phyloP scores from a whole-genome alignment of 2,329 filamentous ascomycete genomes.

The Pyricularia pennisetigena region DNA sequence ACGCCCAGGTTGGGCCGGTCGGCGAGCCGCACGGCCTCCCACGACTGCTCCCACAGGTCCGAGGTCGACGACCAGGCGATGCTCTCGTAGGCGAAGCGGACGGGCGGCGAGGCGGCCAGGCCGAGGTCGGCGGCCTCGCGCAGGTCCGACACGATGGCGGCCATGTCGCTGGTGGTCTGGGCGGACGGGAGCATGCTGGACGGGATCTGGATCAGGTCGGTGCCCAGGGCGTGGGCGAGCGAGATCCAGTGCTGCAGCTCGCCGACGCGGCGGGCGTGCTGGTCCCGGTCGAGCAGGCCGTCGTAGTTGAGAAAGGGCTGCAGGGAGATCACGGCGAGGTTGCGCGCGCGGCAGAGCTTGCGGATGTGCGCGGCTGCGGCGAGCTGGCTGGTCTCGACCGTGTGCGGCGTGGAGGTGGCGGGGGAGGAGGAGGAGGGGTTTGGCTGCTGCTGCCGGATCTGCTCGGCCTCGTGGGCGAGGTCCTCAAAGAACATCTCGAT shows the following conservation, averaged over 20 bases:
- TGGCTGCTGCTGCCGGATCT: slow-evolving; percentile 11
- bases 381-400: slow-evolving; percentile 13
- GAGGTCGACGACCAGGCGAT: slow-evolving; percentile 50
- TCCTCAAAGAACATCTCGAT: slow-evolving; percentile 58
- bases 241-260: slow-evolving; percentile 50
- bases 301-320: slow-evolving; percentile 58
- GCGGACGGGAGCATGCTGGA: slow-evolving; percentile 39
- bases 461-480: slow-evolving; percentile 36
- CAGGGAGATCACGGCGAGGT: slow-evolving; percentile 39
- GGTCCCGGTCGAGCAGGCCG: slow-evolving; percentile 40
- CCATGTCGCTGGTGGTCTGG: slow-evolving; percentile 19
- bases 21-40: slow-evolving; percentile 42
- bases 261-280: slow-evolving; percentile 36
- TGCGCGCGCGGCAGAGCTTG: slow-evolving; percentile 31
- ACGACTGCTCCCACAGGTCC: slow-evolving; percentile 49
- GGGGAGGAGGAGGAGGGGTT: neutral
- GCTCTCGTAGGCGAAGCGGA: slow-evolving; percentile 51
- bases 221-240: slow-evolving; percentile 43
- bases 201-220: slow-evolving; percentile 53
- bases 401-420: neutral
- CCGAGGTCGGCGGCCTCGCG: slow-evolving; percentile 46
- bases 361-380: slow-evolving; percentile 35
- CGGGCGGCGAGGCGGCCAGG: slow-evolving; percentile 28
- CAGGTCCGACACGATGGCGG: slow-evolving; percentile 43
- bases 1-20: slow-evolving; percentile 49